Evolutionary conservation across 1,284 basidiomycete genomes (phyloP), one percentile per base, ranked within the genome.

Genomic region (Takashimella tepidaria): DNA sequence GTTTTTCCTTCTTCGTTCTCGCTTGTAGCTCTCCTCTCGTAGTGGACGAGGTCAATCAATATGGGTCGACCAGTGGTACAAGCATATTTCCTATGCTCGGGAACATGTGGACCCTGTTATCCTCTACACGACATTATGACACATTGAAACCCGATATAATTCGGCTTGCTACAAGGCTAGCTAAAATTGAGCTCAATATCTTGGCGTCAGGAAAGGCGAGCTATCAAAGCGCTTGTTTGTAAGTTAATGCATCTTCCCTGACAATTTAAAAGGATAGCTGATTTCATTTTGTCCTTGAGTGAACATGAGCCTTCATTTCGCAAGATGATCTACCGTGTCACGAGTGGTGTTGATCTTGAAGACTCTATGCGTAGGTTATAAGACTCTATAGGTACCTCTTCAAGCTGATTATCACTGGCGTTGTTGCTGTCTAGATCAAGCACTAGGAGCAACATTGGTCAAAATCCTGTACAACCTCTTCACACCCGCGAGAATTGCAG

Each of bases 391-490:
- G 31, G 8, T 37, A 8, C 10, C 31, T 8, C 8, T 37, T 16
- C 8, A 37, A 37, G 31, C 31, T 37, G n/a, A n/a, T n/a, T n/a
- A 8, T 37, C 31, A 37, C 31, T 37, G 31, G 31, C 31, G n/a
- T 37, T 16, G 45, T n/a, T 43, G 42, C 12, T 43, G 42, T n/a
- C 21, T 5, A 58, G 16, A 4, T 4, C 24, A 52, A 76, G 72
- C 60, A 1, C 58, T 74, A 0, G 73, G 72, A 12, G 54, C 64
- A 1, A 53, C 71, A 4, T 50, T 67, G 1, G 58, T 69, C 0
- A 72, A 76, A 55, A 58, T 71, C 3, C 57, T 76, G 2, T 71
- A 64, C 26, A 76, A 76, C 52, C 57, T 76, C 22, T 58, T 74
- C 11, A 71, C 74, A 1, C 68, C 73, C 0, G n/a, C n/a, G n/a